Base-by-base conservation (phyloP, 768 basidiomycete genomes). In the Rubroboletus satanas region DNA sequence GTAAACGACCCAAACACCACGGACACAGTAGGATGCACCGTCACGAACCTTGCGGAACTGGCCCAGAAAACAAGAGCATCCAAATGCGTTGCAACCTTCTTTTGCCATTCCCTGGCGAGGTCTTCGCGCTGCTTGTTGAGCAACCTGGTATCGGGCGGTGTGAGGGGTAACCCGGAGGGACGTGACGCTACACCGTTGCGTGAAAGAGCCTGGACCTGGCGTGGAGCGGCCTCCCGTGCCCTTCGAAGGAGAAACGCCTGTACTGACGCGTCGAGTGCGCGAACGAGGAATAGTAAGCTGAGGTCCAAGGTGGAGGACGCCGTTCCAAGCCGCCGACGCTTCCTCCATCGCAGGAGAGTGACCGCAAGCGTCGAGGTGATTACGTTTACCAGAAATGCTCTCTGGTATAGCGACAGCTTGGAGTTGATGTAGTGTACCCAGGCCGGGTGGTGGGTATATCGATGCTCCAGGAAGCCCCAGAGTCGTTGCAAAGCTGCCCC, bases 11-110 rank as follows among this genome's bases (percentile, higher is more conserved):
- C 23, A 31, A 49, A 26, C 15, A 14, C 33, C 7, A 2, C 7
- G 39, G 38, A 44, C n/a, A 38, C 36, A 11, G 26, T 14, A 12
- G 7, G 33, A 39, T 43, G 51, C 11, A 49, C 18, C 3, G 12
- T 42, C 36, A 68, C 75, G 31, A 56, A 89, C 89, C 89, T 83
- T 32, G 88, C 85, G 55, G 87, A 88, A 61, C 83, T 83, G 14
- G 79, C 81, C 88, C 88, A 91, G 62, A 92, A 91, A 12, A 88
- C 71, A 11, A 90, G 62, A 0, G 84, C 83, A 63, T 91, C 90
- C 21, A 90, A 64, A 43, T 75, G 76, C 0, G 76, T 79, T 1
- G 79, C 74, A 56, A 79, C 51, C 26, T 52, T 61, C 53, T 61
- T 68, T 35, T 73, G 66, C 55, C 66, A 70, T 43, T 66, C 62